Evolutionary conservation across 352 stramenopile genomes (phyloP).

Genomic region (Pseudoperonospora humuli): DNA sequence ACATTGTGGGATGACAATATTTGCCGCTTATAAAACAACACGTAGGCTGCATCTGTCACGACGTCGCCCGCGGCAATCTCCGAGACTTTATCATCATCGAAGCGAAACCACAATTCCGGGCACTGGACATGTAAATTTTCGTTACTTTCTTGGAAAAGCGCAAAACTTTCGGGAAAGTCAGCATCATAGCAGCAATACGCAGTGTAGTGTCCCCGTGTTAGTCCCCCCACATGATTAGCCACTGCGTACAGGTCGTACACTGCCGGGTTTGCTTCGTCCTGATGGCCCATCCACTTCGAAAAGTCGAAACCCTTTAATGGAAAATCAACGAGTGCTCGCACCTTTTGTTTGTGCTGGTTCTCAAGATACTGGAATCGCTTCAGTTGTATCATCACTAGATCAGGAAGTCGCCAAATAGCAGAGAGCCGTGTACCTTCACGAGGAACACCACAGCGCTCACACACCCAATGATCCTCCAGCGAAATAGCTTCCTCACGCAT

Average conservation of each 20-base stretch:
- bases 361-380: constrained; percentile 86
- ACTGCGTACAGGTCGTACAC: constrained; percentile 96
- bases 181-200: constrained; percentile 70
- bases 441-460: constrained; percentile 56
- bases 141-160: constrained; percentile 32
- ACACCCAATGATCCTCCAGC: constrained; percentile 68
- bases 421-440: constrained; percentile 47
- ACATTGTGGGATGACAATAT: constrained; percentile 65
- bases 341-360: constrained; percentile 78
- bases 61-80: constrained; percentile 69
- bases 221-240: constrained; percentile 94
- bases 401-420: constrained; percentile 65
- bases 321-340: constrained; percentile 73
- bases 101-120: constrained; percentile 68
- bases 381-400: constrained; percentile 85
- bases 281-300: constrained; percentile 55
- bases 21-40: constrained; percentile 88
- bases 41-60: constrained; percentile 81
- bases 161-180: constrained; percentile 52
- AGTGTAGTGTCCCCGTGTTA: constrained; percentile 94
- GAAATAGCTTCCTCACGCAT: constrained; percentile 66
- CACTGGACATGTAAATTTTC: constrained; percentile 35
- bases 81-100: constrained; percentile 75
- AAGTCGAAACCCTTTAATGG: constrained; percentile 74
- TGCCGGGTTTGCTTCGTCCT: constrained; percentile 13